Evolutionary conservation across 2,329 filamentous ascomycete genomes (phyloP), one percentile per base, ranked within the genome.

Genomic region (Helotiales sp.): DNA sequence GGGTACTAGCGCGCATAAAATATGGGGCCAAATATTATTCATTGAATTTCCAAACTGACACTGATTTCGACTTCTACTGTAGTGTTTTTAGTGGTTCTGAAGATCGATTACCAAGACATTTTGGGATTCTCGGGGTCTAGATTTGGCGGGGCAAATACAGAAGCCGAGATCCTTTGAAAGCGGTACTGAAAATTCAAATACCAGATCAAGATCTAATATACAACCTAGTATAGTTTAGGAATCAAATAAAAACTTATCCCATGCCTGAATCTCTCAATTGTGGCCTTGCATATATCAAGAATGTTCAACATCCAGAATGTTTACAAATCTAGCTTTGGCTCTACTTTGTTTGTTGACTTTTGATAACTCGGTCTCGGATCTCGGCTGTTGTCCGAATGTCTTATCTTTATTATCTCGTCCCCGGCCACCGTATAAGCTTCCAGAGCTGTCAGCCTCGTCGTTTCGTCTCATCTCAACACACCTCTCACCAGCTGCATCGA

Each of bases 81-180:
- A 34, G 30, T 57, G 30, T 26, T 57, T 17, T 57, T 57, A 57
- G 54, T 57, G 54, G 54, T 30, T 15, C 52, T 24, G 52, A n/a
- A 20, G 40, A 7, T 45, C 40, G 54, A 37, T 57, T 57, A 57
- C 54, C 20, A 57, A 57, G 26, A 52, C 49, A 26, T 30, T 5
- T 24, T 6, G 30, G 17, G 1, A 8, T 40, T 57, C 32, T 34
- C 20, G 54, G 54, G 30, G 30, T 57, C 30, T 57, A 57, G 54
- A 57, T 57, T 52, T 52, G 24, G 26, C 26, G 49, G 49, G 49
- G 49, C n/a, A n/a, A 7, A 13, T 3, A 50, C 49, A 52, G 49
- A 30, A 7, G 49, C 49, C 24, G 49, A 26, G 40, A 45, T 45
- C 40, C 40, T 45, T 45, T 45, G 40, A 45, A 45, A 45, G n/a